These are phyloP conservation scores for Tetramitus jugosus DNA, from an alignment of 208 protist genomes.

Conservation along the genomic window DNA sequence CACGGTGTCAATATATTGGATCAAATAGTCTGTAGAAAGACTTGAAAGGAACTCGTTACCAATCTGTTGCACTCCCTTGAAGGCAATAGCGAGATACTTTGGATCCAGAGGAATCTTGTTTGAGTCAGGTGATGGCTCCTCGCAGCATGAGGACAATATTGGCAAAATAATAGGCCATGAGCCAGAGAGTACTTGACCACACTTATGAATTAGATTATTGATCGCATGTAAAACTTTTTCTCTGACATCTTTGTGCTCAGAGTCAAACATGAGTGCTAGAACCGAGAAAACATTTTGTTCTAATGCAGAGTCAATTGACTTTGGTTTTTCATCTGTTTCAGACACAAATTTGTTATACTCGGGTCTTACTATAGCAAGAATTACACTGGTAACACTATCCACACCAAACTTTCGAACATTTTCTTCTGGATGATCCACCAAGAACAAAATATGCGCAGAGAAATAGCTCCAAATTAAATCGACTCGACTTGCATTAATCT, in stretches of 20 bases:
- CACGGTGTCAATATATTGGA: not conserved
- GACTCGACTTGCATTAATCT: constrained; percentile 15
- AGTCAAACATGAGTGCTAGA: not conserved
- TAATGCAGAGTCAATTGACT: no score
- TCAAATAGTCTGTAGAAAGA: not conserved
- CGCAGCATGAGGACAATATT: not conserved
- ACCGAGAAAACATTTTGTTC: no score
- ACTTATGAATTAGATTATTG: not conserved
- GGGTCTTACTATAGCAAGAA: not conserved
- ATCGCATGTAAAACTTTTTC: not conserved
- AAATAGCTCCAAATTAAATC: constrained; percentile 21
- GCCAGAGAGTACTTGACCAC: not conserved
- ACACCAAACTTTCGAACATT: constrained; percentile 19
- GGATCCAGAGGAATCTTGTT: not conserved
- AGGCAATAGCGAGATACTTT: not conserved
- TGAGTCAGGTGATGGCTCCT: no score
- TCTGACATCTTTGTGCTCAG: not conserved
- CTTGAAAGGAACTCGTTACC: not conserved
- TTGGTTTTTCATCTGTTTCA: no score
- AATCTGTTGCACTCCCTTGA: constrained; percentile 9
- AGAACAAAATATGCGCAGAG: not conserved
- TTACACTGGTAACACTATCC: not conserved
- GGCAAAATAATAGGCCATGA: not conserved
- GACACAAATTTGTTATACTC: not conserved
- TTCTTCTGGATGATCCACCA: constrained; percentile 6